Base-by-base conservation (phyloP, 2,329 filamentous ascomycete species). In the Plectosphaerella cucumerina region DNA sequence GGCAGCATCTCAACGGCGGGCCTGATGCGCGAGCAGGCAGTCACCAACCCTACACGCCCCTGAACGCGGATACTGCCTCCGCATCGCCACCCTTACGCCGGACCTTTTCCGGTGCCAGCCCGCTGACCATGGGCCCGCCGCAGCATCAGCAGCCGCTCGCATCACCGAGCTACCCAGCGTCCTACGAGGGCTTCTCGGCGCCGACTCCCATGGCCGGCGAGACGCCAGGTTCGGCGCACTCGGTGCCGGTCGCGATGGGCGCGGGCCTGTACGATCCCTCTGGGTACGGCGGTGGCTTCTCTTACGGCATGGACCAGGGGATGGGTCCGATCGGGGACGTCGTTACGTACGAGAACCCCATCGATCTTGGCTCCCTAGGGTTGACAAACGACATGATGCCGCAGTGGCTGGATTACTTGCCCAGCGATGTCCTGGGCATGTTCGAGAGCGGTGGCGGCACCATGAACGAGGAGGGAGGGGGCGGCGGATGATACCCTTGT, bases 301-400 rank as follows among this genome's bases (percentile, higher is more conserved):
- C 52, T 8, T 59, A 62, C 6, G 26, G 26, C 26, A 58, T 65
- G 1, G 60, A 59, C 5, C 50, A 56, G 42, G 58, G 56, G 14
- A 57, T 60, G 35, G 53, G 63, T 47, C 18, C 60, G 52, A 21
- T 62, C 49, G 69, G 72, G 54, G 71, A 78, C 44, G 69, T 71
- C 56, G 86, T 91, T 69, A 84, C 87, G 54, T 89, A 92, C 57
- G 84, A 90, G 62, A 86, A 82, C 53, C 87, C 89, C 56, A 82
- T 93, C 33, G 87, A 92, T 56, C 86, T 92, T 74, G 82, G 80
- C 21, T 72, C 81, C 5, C 69, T 91, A 17, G 84, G 82, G 0
- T 54, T 77, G 37, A 70, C 73, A 2, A 79, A 83, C 15, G 86
- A 89, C 42, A 80, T 89, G 68, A 82, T 87, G 75, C 82, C 85